Evolutionary conservation across 306 rosid species (phyloP).

Genomic region (Casuarina glauca): DNA sequence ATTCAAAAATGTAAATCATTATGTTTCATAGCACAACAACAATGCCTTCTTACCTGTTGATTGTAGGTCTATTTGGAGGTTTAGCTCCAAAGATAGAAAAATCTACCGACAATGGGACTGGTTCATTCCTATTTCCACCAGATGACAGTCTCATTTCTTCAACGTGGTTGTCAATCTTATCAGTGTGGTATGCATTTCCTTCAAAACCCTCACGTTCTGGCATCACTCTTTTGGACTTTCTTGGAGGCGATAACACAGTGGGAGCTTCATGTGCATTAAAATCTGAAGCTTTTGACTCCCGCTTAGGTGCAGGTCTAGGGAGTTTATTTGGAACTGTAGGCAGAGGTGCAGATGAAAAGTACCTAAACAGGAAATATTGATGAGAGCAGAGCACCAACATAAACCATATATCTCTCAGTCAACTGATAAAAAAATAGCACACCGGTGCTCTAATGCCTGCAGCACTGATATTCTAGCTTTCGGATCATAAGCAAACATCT

Average conservation of each 20-base stretch:
- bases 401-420: conserved; percentile 2
- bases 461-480: conserved; percentile 80
- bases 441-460: conserved; percentile 96
- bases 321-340: conserved; percentile 85
- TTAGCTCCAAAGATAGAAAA: conserved; percentile 86
- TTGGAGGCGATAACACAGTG: conserved; percentile 86
- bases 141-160: conserved; percentile 48
- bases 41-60: conserved; percentile 65
- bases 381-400: conserved; percentile 18
- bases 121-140: conserved; percentile 70
- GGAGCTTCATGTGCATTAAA: conserved; percentile 70
- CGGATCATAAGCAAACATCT: conserved; percentile 97
- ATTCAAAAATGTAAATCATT: conserved; percentile 9
- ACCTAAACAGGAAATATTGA: conserved; percentile 47
- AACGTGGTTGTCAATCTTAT: conserved; percentile 50
- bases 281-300: conserved; percentile 62
- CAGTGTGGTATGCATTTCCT: conserved; percentile 55
- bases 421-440: conserved; percentile 25
- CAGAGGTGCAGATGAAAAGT: conserved; percentile 78
- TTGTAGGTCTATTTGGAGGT: conserved; percentile 94
- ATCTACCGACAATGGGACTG: conserved; percentile 73
- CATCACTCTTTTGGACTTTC: conserved; percentile 94
- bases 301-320: conserved; percentile 94
- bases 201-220: conserved; percentile 76
- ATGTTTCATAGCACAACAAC: conserved; percentile 14